phyloP scores from a whole-genome alignment of 1,284 basidiomycete species.

The Boletus smithii region DNA sequence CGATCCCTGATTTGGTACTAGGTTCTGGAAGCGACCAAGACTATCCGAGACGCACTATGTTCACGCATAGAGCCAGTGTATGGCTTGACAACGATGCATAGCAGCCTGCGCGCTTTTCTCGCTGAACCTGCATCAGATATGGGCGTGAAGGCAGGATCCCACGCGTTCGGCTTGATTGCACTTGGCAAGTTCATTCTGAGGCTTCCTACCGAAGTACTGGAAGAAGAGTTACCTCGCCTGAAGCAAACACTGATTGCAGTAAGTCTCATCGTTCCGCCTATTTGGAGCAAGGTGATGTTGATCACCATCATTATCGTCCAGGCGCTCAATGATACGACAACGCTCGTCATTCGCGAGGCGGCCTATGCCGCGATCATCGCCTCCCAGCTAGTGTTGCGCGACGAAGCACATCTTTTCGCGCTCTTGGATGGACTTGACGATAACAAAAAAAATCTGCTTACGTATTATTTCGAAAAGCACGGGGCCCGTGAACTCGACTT shows the following conservation, averaged over 20 bases:
- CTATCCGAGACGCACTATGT: constrained; percentile 70
- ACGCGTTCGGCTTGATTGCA: constrained; percentile 77
- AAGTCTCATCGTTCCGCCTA: constrained; percentile 27
- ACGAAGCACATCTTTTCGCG: constrained; percentile 75
- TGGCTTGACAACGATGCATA: constrained; percentile 76
- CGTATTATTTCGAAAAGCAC: constrained; percentile 83
- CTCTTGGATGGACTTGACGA: constrained; percentile 75
- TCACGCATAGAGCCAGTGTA: constrained; percentile 75
- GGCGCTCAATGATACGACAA: constrained; percentile 69
- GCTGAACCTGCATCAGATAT: constrained; percentile 44
- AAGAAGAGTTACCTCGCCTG: constrained; percentile 78
- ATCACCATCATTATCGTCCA: constrained; percentile 29
- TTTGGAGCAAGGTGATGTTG: neutral
- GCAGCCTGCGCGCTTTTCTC: constrained; percentile 61
- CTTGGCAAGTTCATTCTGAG: constrained; percentile 77
- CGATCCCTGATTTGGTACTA: constrained; percentile 30
- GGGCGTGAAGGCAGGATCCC: constrained; percentile 59
- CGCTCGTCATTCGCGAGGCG: constrained; percentile 75
- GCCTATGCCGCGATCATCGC: constrained; percentile 78
- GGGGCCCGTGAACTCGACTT: constrained; percentile 52
- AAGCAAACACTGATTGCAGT: constrained; percentile 67
- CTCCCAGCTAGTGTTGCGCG: constrained; percentile 72
- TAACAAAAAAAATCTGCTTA: constrained; percentile 82
- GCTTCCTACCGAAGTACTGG: constrained; percentile 75
- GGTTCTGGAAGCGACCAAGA: constrained; percentile 77